phyloP scores from a whole-genome alignment of 306 rosid species.

The Sicyos edulis region DNA sequence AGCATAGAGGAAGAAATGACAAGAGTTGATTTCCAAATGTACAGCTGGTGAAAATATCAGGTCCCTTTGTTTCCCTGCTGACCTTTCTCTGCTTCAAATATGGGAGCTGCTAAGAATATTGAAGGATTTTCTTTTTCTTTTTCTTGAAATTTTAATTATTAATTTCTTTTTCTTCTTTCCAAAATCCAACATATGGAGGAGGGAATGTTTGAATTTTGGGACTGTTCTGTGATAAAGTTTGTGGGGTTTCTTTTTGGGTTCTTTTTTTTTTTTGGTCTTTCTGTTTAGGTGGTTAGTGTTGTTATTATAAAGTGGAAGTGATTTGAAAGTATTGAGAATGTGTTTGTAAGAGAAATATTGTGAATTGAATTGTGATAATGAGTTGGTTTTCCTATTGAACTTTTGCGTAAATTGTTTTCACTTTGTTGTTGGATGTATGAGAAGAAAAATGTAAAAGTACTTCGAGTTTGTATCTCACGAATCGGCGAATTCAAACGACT shows the following conservation, averaged over 20 bases:
- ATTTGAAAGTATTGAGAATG: conserved; percentile 14
- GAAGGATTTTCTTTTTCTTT: too few relatives aligned
- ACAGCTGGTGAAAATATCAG: conserved; percentile 38
- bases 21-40: conserved; percentile 39
- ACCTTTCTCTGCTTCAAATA: conserved; percentile 24
- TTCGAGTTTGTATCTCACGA: too few relatives aligned
- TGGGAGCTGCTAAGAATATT: conserved; percentile 14
- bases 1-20: conserved; percentile 34
- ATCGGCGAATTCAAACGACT: too few relatives aligned
- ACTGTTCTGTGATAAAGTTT: conserved; percentile 20
- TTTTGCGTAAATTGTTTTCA: too few relatives aligned
- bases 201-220: conserved; percentile 27
- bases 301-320: conserved; percentile 10
- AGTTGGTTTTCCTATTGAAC: not conserved
- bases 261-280: not conserved
- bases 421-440: not conserved
- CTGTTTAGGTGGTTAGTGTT: not conserved
- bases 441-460: not conserved
- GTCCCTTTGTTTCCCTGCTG: conserved; percentile 34
- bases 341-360: conserved; percentile 2
- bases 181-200: conserved; percentile 15
- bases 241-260: conserved; percentile 24
- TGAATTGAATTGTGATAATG: conserved; percentile 17
- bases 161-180: conserved; percentile 14
- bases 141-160: not conserved